These are phyloP conservation scores for Circinella minor DNA, from an alignment of 371 early-diverging fungal species.

Conservation along the genomic window DNA sequence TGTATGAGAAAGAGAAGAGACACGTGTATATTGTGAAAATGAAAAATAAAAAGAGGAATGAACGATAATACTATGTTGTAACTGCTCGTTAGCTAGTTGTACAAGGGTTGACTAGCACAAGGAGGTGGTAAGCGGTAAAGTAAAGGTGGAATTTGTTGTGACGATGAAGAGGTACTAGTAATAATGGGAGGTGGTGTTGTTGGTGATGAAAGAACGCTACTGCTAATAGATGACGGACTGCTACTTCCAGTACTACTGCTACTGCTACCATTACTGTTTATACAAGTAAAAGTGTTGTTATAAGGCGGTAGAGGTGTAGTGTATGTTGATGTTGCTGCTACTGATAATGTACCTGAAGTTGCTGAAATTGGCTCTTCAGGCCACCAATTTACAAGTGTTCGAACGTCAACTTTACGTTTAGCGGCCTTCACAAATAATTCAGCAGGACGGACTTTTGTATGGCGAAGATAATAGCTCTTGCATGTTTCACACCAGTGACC, in stretches of 20 bases:
- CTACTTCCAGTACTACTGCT: slow-evolving; percentile 2
- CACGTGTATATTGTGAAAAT: not conserved
- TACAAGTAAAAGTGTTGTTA: not conserved
- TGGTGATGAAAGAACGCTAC: slow-evolving; percentile 11
- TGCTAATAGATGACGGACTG: slow-evolving; percentile 8
- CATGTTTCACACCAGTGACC: slow-evolving; percentile 58
- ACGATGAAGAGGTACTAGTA: not conserved
- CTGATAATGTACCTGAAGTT: not conserved
- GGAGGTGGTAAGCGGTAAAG: slow-evolving; percentile 3
- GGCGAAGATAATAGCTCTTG: slow-evolving; percentile 47
- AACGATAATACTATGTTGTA: not conserved
- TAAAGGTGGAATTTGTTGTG: not conserved
- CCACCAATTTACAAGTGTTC: slow-evolving; percentile 37
- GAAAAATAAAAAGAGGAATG: too few species aligned
- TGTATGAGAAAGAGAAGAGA: not conserved
- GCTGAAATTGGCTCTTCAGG: not conserved
- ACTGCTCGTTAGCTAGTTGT: not conserved
- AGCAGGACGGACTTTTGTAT: slow-evolving; percentile 42
- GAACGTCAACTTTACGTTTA: slow-evolving; percentile 46
- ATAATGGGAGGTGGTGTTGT: slow-evolving; percentile 11
- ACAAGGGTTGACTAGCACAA: slow-evolving; percentile 1
- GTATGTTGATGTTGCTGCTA: not conserved
- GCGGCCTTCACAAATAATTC: slow-evolving; percentile 50
- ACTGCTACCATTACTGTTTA: slow-evolving; percentile 1
- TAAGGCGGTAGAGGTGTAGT: not conserved